Percentiles rank a stretch among this genome's conserved stretches.
These are phyloP conservation scores for Nakazawaea wyomingensis DNA, from an alignment of 805 yeast species.

Conservation along the genomic window DNA sequence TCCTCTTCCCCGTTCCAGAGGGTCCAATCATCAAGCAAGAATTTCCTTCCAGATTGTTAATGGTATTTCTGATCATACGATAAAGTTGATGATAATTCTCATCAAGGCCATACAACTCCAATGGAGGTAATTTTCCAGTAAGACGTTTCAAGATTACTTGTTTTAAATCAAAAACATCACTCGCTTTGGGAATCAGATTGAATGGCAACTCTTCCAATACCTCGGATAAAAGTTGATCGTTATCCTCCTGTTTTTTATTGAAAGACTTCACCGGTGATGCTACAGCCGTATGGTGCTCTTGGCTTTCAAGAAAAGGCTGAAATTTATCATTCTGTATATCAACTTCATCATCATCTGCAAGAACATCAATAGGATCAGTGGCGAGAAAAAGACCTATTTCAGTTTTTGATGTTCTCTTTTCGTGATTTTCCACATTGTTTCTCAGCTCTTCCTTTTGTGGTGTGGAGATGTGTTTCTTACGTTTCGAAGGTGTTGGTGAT, in stretches of 20 bases:
- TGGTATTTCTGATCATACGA: conserved; percentile 55
- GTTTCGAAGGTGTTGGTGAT: conserved; percentile 6
- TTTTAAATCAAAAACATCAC: conserved; percentile 3
- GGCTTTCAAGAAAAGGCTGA: too few species aligned
- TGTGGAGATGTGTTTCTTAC: background rate
- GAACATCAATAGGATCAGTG: too few species aligned
- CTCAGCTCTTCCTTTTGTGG: too few species aligned
- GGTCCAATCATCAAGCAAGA: conserved; percentile 82
- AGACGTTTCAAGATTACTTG: conserved; percentile 1
- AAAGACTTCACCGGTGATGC: too few species aligned
- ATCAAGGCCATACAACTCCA: conserved; percentile 29
- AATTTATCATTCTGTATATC: too few species aligned
- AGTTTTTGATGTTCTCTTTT: too few species aligned
- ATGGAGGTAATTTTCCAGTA: background rate
- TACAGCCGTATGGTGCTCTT: too few species aligned
- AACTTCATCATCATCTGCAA: too few species aligned
- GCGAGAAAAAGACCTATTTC: too few species aligned
- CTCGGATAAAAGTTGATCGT: background rate
- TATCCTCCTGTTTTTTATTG: too few species aligned
- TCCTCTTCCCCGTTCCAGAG: conserved; percentile 69
- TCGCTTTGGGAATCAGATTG: background rate
- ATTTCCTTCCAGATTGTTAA: conserved; percentile 68
- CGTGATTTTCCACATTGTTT: too few species aligned
- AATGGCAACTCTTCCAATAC: background rate
- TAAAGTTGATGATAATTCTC: conserved; percentile 46